Base-by-base conservation (phyloP, 192 early-diverging fungal species). In the Phlyctochytrium bullatum region DNA sequence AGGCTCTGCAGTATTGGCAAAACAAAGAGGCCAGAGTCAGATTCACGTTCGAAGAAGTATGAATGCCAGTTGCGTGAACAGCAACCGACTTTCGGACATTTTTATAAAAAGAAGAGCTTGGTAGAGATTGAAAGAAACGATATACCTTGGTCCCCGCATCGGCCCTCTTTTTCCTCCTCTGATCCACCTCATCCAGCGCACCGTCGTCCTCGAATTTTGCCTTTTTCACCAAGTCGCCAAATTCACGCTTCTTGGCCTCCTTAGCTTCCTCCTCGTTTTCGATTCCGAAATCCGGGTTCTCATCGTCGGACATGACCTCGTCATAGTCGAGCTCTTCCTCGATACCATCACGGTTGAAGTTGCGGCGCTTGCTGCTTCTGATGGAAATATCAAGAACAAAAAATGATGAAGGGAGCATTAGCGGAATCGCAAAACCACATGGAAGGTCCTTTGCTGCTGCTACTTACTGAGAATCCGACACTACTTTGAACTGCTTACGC, bases 241-340 rank as follows among this genome's bases (percentile, higher is more conserved):
- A 78, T 36, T 76, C 68, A 1, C 81, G 47, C 30, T 66, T 66
- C 36, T 68, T 58, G 3, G 82, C 82, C 40, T 83, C 82, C 57
- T 78, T 77, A 14, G 70, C 73, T 25, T 80, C 78, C 33, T 83
- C 82, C 61, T 78, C 73, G 68, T 83, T 78, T 33, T 80, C 78
- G 47, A 83, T 76, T 1, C 82, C 82, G 35, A 83, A 76, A 28
- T 69, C 67, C 16, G 78, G 51, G 40, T 80, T 73, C 57, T 83
- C 82, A 58, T 83, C 82, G 60, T 83, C 82, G 12, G 68, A 61
- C 53, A 78, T 75, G 31, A 69, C 72, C 52, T 76, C 77, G 31
- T 79, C 77, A 65, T 69, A 79, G 53, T 79, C 80, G 52, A 82
- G 51, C 27, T 75, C 78, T 29, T 70, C 76, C 29, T 72, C 72